phyloP scores from a whole-genome alignment of 352 stramenopile genomes.

The Phytophthora hibernalis region DNA sequence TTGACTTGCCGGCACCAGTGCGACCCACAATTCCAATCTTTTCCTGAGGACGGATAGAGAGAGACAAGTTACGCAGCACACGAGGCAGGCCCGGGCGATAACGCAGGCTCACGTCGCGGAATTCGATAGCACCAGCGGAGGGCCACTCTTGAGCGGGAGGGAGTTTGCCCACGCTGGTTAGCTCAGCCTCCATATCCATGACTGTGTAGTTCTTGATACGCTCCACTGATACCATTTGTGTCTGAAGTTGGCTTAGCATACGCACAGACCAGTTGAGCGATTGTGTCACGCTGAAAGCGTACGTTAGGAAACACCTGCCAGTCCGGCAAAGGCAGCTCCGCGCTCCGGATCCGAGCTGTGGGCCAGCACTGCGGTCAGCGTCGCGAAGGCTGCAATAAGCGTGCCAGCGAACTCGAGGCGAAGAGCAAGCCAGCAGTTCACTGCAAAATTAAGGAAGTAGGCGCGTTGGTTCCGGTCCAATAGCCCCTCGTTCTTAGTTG shows the following conservation, averaged over 20 bases:
- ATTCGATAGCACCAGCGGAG: slow-evolving; percentile 76
- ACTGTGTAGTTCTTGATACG: slow-evolving; percentile 77
- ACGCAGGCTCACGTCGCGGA: slow-evolving; percentile 88
- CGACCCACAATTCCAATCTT: slow-evolving; percentile 90
- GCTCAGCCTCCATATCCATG: slow-evolving; percentile 73
- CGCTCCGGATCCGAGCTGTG: slow-evolving; percentile 51
- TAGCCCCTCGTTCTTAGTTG: slow-evolving; percentile 55
- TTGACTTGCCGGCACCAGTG: slow-evolving; percentile 92
- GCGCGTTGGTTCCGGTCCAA: slow-evolving; percentile 75
- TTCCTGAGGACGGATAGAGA: slow-evolving; percentile 80
- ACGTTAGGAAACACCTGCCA: slow-evolving; percentile 80
- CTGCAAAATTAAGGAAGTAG: slow-evolving; percentile 78
- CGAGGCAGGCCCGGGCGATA: slow-evolving; percentile 85
- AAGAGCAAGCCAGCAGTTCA: slow-evolving; percentile 82
- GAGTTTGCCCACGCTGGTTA: slow-evolving; percentile 90
- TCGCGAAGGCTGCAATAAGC: slow-evolving; percentile 63
- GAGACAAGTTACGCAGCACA: slow-evolving; percentile 73
- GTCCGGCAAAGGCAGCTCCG: slow-evolving; percentile 56
- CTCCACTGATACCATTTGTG: slow-evolving; percentile 82
- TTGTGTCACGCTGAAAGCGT: slow-evolving; percentile 83
- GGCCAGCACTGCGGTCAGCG: slow-evolving; percentile 58
- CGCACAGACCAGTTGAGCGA: slow-evolving; percentile 81
- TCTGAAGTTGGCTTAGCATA: slow-evolving; percentile 81
- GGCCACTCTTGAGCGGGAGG: slow-evolving; percentile 82
- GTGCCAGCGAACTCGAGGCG: slow-evolving; percentile 79